These are phyloP conservation scores for Orbilia ellipsospora DNA, from an alignment of 2,329 filamentous ascomycete species.

Conservation along the genomic window DNA sequence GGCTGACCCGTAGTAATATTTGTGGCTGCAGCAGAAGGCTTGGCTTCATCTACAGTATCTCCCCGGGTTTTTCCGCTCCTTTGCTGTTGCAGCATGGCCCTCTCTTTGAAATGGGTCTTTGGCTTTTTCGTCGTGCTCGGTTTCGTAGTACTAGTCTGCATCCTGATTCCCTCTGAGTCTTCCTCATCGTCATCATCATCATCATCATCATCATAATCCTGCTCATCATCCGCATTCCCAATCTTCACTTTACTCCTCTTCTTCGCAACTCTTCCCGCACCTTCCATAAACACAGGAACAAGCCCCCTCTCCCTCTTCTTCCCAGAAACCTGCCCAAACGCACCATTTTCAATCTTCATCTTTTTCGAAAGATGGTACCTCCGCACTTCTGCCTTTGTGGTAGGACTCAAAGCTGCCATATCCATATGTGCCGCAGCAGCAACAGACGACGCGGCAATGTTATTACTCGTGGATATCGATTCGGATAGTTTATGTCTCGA, in stretches of 20 bases:
- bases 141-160: conserved; percentile 4
- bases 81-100: conserved; percentile 32
- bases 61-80: conserved; percentile 28
- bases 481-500: conserved; percentile 41
- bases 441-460: neutral
- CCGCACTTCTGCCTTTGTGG: conserved; percentile 47
- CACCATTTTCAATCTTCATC: conserved; percentile 51
- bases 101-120: conserved; percentile 57
- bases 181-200: conserved; percentile 22
- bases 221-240: conserved; percentile 18
- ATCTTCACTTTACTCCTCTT: conserved; percentile 50
- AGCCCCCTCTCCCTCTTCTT: conserved; percentile 51
- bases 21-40: conserved; percentile 29
- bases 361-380: conserved; percentile 52
- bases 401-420: conserved; percentile 35
- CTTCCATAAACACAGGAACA: conserved; percentile 53
- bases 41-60: conserved; percentile 32
- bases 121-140: conserved; percentile 54
- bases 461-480: conserved; percentile 28
- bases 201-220: conserved; percentile 7
- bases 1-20: too few species aligned
- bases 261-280: conserved; percentile 50
- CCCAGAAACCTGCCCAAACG: conserved; percentile 39
- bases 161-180: neutral
- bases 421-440: conserved; percentile 13